phyloP scores from a whole-genome alignment of 1,139 yeast genomes.

The Saccharomyces hybrid region DNA sequence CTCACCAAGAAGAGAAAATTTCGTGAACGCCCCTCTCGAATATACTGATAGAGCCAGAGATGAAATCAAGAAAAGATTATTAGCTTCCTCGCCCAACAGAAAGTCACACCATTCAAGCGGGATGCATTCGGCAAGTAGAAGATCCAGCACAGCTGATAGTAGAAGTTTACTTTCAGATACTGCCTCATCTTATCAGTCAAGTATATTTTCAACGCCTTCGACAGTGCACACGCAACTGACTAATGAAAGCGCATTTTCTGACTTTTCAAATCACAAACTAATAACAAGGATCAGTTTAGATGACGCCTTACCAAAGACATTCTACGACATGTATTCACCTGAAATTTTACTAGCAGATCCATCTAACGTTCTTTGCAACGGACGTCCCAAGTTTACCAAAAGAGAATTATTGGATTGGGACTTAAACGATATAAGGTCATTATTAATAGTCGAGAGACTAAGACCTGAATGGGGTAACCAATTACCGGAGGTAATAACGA shows the following conservation, averaged over 20 bases:
- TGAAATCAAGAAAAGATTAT: constrained; percentile 33
- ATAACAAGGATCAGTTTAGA: constrained; percentile 14
- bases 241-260: constrained; percentile 1
- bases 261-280: constrained; percentile 8
- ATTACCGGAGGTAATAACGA: constrained; percentile 38
- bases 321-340: no score
- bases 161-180: constrained; percentile 18
- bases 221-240: constrained; percentile 14
- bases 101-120: constrained; percentile 1
- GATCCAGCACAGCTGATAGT: constrained; percentile 9
- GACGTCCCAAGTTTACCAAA: constrained; percentile 54
- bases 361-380: constrained; percentile 37
- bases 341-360: constrained; percentile 36
- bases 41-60: constrained; percentile 37
- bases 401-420: constrained; percentile 60
- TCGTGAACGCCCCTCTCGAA: constrained; percentile 35
- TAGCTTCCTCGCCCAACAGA: constrained; percentile 6
- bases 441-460: constrained; percentile 44
- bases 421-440: constrained; percentile 54
- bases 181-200: constrained; percentile 23
- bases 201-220: constrained; percentile 24
- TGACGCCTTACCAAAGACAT: no score
- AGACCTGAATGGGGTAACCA: constrained; percentile 47
- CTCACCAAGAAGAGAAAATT: constrained; percentile 8
- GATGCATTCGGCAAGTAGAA: constrained; percentile 1